Conservation (phyloP, 805 yeast species). For the Yarrowia sp. region DNA sequence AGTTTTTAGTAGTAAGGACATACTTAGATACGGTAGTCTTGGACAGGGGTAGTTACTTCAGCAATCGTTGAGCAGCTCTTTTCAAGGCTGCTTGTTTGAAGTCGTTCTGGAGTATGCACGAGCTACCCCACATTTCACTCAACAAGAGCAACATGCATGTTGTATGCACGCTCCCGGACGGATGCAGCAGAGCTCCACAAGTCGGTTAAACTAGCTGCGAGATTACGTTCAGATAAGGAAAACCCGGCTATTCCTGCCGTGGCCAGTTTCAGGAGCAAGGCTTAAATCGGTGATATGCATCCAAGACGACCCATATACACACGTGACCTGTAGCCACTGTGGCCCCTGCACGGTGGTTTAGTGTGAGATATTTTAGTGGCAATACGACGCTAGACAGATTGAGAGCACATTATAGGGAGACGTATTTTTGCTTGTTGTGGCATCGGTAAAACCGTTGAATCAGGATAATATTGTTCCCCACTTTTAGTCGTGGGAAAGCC, state of each 20-base stretch:
- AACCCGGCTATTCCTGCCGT: neutral
- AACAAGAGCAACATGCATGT: neutral
- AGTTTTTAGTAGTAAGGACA: too few species aligned
- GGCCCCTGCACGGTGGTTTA: too few species aligned
- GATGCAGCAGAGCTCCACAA: neutral
- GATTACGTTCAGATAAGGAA: constrained; percentile 20
- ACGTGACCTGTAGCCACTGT: too few species aligned
- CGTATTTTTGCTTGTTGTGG: too few species aligned
- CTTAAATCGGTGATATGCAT: too few species aligned
- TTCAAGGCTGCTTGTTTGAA: neutral
- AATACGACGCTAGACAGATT: too few species aligned
- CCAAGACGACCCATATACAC: too few species aligned
- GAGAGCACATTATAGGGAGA: too few species aligned
- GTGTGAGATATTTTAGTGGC: too few species aligned
- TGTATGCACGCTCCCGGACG: neutral
- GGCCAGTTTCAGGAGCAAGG: neutral
- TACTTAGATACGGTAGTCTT: too few species aligned
- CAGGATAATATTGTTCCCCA: neutral
- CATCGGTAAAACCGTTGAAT: neutral
- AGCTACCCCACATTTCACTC: neutral
- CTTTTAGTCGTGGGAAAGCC: neutral
- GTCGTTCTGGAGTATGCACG: neutral
- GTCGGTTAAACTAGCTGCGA: constrained; percentile 15
- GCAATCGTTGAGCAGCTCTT: neutral
- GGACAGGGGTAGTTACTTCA: neutral